Evolutionary conservation across 1,284 basidiomycete species (phyloP).

Genomic region (Puccinia horiana): DNA sequence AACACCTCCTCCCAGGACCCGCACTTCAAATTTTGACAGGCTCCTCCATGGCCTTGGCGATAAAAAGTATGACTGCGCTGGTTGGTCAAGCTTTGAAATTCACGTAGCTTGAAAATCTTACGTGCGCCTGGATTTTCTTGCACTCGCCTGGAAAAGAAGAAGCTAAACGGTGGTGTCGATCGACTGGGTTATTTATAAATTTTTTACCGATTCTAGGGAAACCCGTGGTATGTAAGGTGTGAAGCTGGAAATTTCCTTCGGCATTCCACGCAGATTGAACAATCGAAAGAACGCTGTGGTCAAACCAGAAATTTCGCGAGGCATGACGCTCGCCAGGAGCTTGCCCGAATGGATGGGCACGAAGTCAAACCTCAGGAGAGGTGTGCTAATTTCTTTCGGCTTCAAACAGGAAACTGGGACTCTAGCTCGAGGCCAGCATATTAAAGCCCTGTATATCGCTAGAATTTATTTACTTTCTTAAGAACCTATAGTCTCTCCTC

Average conservation of each 20-base stretch:
- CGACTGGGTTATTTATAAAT: constrained; percentile 12
- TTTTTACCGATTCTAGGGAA: constrained; percentile 2
- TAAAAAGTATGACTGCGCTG: constrained; percentile 5
- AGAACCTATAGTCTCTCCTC: neutral
- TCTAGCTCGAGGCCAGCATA: neutral
- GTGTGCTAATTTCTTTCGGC: constrained; percentile 20
- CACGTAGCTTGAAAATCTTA: constrained; percentile 2
- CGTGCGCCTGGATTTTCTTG: constrained; percentile 19
- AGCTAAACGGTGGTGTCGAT: neutral
- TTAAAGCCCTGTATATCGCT: constrained; percentile 12
- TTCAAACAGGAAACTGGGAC: constrained; percentile 22
- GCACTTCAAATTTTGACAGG: neutral
- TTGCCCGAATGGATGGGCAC: constrained; percentile 5
- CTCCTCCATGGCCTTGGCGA: constrained; percentile 3
- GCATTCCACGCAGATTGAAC: constrained; percentile 25
- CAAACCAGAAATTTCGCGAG: constrained; percentile 24
- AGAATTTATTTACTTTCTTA: neutral
- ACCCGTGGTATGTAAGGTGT: neutral
- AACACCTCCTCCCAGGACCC: neutral
- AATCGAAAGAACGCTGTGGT: constrained; percentile 9
- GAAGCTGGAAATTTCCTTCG: neutral
- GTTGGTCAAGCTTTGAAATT: neutral
- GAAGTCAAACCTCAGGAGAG: constrained; percentile 11
- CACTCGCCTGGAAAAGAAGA: neutral
- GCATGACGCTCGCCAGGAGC: constrained; percentile 13